Base-by-base conservation (phyloP, 352 stramenopile species). In the Phytopythium ostracodes region DNA sequence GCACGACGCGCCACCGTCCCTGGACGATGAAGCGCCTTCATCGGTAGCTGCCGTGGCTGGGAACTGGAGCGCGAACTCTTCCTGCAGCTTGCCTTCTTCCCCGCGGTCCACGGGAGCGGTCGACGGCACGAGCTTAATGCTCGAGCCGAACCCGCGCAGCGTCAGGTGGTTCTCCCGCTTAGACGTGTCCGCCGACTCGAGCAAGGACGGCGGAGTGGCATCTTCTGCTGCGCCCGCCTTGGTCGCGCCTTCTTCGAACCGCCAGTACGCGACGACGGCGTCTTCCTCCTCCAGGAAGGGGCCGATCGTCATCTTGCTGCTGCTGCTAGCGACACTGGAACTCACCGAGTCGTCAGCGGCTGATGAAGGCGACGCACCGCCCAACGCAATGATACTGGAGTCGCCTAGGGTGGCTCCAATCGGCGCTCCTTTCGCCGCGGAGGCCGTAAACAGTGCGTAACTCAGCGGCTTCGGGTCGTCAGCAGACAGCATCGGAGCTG, bases 281-380 rank as follows among this genome's bases (percentile, higher is more conserved):
- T 95, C 84, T 60, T 93, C 86, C 60, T 95, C 86, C 20, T 93
- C 86, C 24, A 92, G 68, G 56, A 93, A 95, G 38, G 86, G 86
- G 22, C 86, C 86, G 62, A 95, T 91, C 4, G 75, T 88, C 67
- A 82, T 79, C 66, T 87, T 89, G 31, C 62, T 67, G 17, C 62
- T 67, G 17, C 20, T 71, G 15, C 27, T 62, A 52, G 57, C 59
- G 52, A 60, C 24, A 40, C n/a, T 18, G 55, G 11, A 18, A 40
- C 27, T 38, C 22, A 22, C 14, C 27, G 35, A 11, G n/a, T 47
- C 38, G 6, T 59, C 53, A 4, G 10, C 22, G 50, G 59, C 6
- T 53, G 52, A 29, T 8, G 42, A 47, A 44, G 57, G 17, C 22
- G 71, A 55, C 38, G 12, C 27, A 35, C 59, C 62, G 44, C 51